Percentiles rank a stretch among this genome's conserved stretches.
Conservation (phyloP, 2,329 filamentous ascomycete species). For the Aspergillus glaucus region DNA sequence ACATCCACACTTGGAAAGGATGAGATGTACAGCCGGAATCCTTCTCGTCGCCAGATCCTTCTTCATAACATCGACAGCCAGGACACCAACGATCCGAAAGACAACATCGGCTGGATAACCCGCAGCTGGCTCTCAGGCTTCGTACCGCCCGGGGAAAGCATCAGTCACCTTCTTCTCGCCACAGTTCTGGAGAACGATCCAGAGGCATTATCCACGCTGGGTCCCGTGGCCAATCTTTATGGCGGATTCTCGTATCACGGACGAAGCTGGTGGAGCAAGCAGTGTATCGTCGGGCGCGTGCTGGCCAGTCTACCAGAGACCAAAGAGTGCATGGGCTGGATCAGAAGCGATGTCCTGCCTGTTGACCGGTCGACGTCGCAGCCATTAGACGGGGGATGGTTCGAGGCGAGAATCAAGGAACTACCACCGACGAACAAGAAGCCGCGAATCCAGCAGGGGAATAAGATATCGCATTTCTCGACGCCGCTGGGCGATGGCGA, state of each 20-base stretch:
- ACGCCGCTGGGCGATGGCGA: constrained; percentile 35
- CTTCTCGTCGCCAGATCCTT: constrained; percentile 21
- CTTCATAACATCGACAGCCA: constrained; percentile 14
- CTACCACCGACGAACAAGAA: constrained; percentile 19
- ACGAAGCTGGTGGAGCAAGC: constrained; percentile 53
- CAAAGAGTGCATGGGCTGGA: constrained; percentile 52
- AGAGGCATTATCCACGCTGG: constrained; percentile 42
- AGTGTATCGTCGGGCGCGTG: constrained; percentile 49
- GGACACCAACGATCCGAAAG: constrained; percentile 12
- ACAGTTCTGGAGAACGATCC: constrained; percentile 52
- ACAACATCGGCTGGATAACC: constrained; percentile 49
- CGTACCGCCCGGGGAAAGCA: constrained; percentile 49
- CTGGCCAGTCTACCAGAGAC: constrained; percentile 41
- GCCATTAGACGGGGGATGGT: constrained; percentile 42
- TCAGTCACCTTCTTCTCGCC: constrained; percentile 50
- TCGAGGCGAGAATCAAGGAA: constrained; percentile 39
- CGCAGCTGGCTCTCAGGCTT: constrained; percentile 51
- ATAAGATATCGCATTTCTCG: constrained; percentile 33
- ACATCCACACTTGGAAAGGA: constrained; percentile 10
- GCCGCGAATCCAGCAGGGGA: constrained; percentile 41
- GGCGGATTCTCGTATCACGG: constrained; percentile 49
- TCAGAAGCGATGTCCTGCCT: constrained; percentile 39
- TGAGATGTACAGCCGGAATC: constrained; percentile 26
- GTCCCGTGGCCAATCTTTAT: constrained; percentile 47
- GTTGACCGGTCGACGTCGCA: constrained; percentile 21